phyloP scores from a whole-genome alignment of 345 rosid genomes.

The Camelina sativa region DNA sequence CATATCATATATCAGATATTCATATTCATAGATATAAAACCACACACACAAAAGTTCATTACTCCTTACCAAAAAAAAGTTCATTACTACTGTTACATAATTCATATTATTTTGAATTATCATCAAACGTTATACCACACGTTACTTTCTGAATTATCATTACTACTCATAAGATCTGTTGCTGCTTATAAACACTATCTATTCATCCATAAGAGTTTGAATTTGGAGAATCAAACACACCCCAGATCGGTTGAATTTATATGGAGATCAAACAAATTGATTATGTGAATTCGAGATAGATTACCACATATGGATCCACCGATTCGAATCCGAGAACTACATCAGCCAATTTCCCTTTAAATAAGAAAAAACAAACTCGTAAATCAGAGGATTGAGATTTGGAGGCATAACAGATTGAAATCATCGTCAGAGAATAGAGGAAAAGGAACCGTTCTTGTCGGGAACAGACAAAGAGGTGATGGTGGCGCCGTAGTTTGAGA shows the following conservation, averaged over 20 bases:
- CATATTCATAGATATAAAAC: background rate
- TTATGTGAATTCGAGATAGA: background rate
- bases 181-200: background rate
- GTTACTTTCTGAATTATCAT: too few species aligned
- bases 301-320: slow-evolving; percentile 85
- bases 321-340: slow-evolving; percentile 93
- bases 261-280: background rate
- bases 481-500: slow-evolving; percentile 82
- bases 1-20: background rate
- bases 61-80: too few species aligned
- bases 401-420: background rate
- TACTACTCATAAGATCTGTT: background rate
- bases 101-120: background rate
- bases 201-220: background rate
- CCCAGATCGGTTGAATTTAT: slow-evolving; percentile 16
- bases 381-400: slow-evolving; percentile 23
- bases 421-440: background rate
- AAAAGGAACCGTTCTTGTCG: slow-evolving; percentile 69
- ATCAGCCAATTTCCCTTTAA: slow-evolving; percentile 75
- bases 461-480: slow-evolving; percentile 76
- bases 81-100: background rate
- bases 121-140: background rate
- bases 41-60: background rate
- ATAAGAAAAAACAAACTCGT: background rate
- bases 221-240: background rate